Base-by-base conservation (phyloP, 129 eudicot species). In the Lonicera japonica region DNA sequence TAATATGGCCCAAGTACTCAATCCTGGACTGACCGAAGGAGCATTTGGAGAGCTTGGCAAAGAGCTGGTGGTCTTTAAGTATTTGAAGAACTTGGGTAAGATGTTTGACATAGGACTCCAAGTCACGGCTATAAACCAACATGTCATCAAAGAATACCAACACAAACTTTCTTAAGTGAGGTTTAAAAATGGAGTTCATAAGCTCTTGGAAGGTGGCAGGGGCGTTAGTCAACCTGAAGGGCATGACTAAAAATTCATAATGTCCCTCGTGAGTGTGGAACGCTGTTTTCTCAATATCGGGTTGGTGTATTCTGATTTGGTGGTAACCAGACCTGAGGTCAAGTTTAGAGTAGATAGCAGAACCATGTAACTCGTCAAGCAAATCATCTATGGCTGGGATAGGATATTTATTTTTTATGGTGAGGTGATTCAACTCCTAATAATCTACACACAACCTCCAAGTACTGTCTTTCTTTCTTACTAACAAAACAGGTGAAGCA, bases 391-490 rank as follows among this genome's bases (percentile, higher is more conserved):
- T n/a, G n/a, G n/a, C n/a, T n/a, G n/a, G n/a, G n/a, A n/a, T n/a
- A n/a, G n/a, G n/a, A n/a, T n/a, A n/a, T n/a, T n/a, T n/a, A n/a
- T n/a, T n/a, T n/a, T n/a, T n/a, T n/a, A n/a, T n/a, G n/a, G n/a
- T n/a, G n/a, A n/a, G n/a, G n/a, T n/a, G n/a, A n/a, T n/a, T n/a
- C n/a, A n/a, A n/a, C n/a, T n/a, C n/a, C n/a, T n/a, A n/a, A n/a
- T n/a, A n/a, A n/a, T n/a, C n/a, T n/a, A n/a, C n/a, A n/a, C 21
- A 52, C 5, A 52, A 52, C 56, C 22, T 52, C 56, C 56, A 52
- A 1, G 21, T 18, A 3, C 23, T 11, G 18, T 52, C 8, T 2
- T 52, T 52, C 17, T 52, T 52, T 18, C 18, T 52, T 16, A 52
- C 56, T 11, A 52, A 18, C 22, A 52, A 52, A n/a, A 52, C 1